Percentiles rank a stretch among this genome's conserved stretches.
Evolutionary conservation across 805 yeast genomes (phyloP).

Genomic region (Candida easanensis): DNA sequence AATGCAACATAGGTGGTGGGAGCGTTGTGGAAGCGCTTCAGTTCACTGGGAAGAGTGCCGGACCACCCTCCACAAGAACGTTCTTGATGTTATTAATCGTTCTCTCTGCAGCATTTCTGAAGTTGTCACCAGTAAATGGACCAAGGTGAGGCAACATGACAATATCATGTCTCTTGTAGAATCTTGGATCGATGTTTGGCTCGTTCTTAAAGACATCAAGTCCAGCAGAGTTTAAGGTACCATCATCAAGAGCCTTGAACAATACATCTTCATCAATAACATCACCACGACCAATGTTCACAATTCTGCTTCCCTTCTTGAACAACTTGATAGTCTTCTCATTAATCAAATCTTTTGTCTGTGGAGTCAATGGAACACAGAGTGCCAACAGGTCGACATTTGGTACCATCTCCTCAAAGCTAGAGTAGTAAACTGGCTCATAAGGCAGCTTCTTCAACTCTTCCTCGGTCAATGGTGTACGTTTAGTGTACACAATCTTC

Average conservation of each 20-base stretch:
- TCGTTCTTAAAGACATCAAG: slow-evolving; percentile 69
- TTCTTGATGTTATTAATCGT: slow-evolving; percentile 49
- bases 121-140: slow-evolving; percentile 59
- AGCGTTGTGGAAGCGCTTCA: too few species aligned
- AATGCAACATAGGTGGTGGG: too few species aligned
- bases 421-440: slow-evolving; percentile 40
- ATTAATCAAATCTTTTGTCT: slow-evolving; percentile 55
- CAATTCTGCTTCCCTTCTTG: slow-evolving; percentile 53
- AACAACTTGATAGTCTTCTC: slow-evolving; percentile 42
- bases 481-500: slow-evolving; percentile 58
- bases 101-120: slow-evolving; percentile 45
- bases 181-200: slow-evolving; percentile 50
- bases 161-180: slow-evolving; percentile 59
- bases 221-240: slow-evolving; percentile 65
- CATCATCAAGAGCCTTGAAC: slow-evolving; percentile 53
- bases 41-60: slow-evolving; percentile 16
- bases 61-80: slow-evolving; percentile 16
- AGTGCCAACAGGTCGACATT: slow-evolving; percentile 54
- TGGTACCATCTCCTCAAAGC: slow-evolving; percentile 42
- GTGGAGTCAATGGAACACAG: slow-evolving; percentile 61
- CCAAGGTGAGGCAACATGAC: slow-evolving; percentile 71
- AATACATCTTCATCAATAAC: slow-evolving; percentile 63
- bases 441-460: slow-evolving; percentile 41
- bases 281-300: slow-evolving; percentile 73
- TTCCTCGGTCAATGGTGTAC: slow-evolving; percentile 39